Conservation (phyloP, 2,329 filamentous ascomycete species). For the Microsporum ferrugineum region DNA sequence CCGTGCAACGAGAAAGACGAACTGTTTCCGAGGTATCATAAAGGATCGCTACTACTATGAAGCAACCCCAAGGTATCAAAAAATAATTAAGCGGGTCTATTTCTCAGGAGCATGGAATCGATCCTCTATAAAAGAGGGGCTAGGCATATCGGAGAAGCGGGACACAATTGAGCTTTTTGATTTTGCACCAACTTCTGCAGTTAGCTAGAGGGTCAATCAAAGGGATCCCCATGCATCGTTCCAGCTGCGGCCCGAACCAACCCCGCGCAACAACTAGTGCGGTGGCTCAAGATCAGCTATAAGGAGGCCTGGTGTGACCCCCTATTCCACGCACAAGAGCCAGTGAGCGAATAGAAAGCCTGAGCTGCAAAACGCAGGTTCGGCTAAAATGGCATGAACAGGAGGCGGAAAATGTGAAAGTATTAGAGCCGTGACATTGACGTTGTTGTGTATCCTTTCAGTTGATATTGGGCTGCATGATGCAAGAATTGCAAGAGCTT, state of each 20-base stretch:
- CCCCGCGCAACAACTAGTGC: background rate
- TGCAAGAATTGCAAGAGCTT: background rate
- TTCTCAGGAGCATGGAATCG: background rate
- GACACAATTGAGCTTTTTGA: background rate
- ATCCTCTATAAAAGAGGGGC: background rate
- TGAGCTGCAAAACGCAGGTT: background rate
- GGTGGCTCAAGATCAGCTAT: background rate
- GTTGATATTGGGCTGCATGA: background rate
- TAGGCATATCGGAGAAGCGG: background rate
- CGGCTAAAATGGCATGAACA: background rate
- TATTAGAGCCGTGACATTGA: background rate
- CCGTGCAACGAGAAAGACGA: background rate
- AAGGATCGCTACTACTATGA: background rate
- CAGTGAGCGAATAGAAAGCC: background rate
- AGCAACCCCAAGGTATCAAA: background rate
- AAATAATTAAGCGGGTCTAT: background rate
- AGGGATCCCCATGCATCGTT: background rate
- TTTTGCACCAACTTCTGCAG: background rate
- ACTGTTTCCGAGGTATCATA: slow-evolving; percentile 2
- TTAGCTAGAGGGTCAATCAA: background rate
- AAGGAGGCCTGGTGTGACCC: background rate
- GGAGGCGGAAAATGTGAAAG: background rate
- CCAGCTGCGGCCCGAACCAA: background rate
- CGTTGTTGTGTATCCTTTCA: background rate
- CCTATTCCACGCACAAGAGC: background rate